Evolutionary conservation across 495 filamentous ascomycete genomes (phyloP).

Genomic region (Xylaria palmicola): DNA sequence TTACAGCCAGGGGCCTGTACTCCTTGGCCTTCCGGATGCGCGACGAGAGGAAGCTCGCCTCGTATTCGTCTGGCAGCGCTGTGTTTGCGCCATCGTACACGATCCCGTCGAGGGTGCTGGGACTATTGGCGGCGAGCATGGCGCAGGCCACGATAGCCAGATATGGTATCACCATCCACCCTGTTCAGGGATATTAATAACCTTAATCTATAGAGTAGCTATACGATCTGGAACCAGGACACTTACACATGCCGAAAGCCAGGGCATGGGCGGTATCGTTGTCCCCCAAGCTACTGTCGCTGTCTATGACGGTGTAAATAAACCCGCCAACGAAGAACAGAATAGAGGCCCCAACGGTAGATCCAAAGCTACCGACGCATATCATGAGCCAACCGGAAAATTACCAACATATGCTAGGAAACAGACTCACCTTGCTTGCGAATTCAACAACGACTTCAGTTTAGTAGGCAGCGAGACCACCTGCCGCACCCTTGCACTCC

Average conservation of each 20-base stretch:
- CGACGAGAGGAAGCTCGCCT: slow-evolving; percentile 15
- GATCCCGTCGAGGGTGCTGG: slow-evolving; percentile 30
- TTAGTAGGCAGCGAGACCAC: slow-evolving; percentile 27
- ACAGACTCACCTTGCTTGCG: slow-evolving; percentile 25
- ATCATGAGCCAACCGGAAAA: too few species aligned
- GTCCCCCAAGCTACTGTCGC: slow-evolving; percentile 36
- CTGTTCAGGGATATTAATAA: slow-evolving; percentile 16
- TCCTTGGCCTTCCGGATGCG: slow-evolving; percentile 12
- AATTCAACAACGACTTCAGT: slow-evolving; percentile 28
- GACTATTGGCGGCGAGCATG: slow-evolving; percentile 25
- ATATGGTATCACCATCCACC: slow-evolving; percentile 32
- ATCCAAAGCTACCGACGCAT: slow-evolving; percentile 35
- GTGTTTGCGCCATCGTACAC: slow-evolving; percentile 27
- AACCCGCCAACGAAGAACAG: slow-evolving; percentile 49
- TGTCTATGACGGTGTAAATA: slow-evolving; percentile 39
- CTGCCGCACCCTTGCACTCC: neutral
- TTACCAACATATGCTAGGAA: too few species aligned
- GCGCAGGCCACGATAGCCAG: slow-evolving; percentile 27
- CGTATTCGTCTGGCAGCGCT: slow-evolving; percentile 18
- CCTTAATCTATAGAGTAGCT: neutral
- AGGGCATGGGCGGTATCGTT: slow-evolving; percentile 43
- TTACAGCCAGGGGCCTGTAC: slow-evolving; percentile 8
- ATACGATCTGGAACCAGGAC: neutral
- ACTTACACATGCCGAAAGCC: slow-evolving; percentile 50
- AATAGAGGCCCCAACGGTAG: slow-evolving; percentile 47